A percentile compares a stretch with the other conserved stretches of the same genome.
phyloP scores from a whole-genome alignment of 768 basidiomycete species.

The Tulasnella sp. region DNA sequence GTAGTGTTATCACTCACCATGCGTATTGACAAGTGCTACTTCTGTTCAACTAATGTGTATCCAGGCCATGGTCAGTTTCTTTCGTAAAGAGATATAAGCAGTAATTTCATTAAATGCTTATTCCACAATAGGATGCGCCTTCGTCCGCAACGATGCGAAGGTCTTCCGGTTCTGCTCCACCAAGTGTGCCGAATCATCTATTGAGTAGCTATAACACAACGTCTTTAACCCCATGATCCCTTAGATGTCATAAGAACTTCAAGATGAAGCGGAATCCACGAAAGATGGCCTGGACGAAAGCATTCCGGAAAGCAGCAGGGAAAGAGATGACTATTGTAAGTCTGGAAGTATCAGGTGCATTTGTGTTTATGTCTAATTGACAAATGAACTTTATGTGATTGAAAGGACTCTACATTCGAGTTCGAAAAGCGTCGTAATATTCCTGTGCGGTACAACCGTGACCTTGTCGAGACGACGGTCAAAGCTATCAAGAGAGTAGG shows the following conservation, averaged over 20 bases:
- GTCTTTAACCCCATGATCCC: background rate
- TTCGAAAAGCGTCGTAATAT: slow-evolving; percentile 99
- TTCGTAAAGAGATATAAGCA: background rate
- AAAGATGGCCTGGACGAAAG: slow-evolving; percentile 99
- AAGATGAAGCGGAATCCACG: slow-evolving; percentile 99
- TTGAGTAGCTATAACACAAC: background rate
- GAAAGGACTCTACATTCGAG: slow-evolving; percentile 91
- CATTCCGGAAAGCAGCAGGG: slow-evolving; percentile 95
- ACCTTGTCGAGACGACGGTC: slow-evolving; percentile 83
- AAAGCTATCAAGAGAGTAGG: slow-evolving; percentile 92
- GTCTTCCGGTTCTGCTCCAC: slow-evolving; percentile 96
- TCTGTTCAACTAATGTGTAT: slow-evolving; percentile 94
- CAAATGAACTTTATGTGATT: slow-evolving; percentile 1
- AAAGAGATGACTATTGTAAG: slow-evolving; percentile 99
- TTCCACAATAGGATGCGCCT: background rate
- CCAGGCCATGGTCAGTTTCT: slow-evolving; percentile 73
- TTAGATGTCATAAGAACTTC: slow-evolving; percentile 97
- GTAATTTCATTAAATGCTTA: background rate
- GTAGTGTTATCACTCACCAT: slow-evolving; percentile 36
- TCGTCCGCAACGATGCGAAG: slow-evolving; percentile 97
- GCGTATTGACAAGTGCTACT: slow-evolving; percentile 98
- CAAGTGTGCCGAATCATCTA: slow-evolving; percentile 52
- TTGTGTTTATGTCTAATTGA: background rate
- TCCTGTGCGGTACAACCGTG: slow-evolving; percentile 93
- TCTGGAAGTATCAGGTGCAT: too few relatives aligned